phyloP scores from a whole-genome alignment of 208 protist genomes.

The Trichomonas gallinae region DNA sequence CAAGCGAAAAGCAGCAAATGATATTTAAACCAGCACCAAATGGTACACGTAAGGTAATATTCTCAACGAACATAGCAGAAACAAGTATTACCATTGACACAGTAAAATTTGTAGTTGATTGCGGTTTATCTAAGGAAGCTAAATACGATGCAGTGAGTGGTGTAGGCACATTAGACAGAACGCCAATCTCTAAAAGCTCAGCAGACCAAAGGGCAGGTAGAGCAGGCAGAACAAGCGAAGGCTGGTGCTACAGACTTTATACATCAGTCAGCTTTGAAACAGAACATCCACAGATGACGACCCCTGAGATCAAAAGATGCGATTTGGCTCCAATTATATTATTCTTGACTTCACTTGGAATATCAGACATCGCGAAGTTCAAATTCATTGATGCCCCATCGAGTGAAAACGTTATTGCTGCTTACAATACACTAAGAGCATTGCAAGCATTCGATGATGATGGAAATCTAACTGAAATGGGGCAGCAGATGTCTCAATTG shows the following conservation, averaged over 20 bases:
- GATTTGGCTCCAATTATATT: conserved; percentile 49
- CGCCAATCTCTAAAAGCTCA: conserved; percentile 58
- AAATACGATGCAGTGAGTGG: conserved; percentile 59
- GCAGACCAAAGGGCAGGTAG: conserved; percentile 66
- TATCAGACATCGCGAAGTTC: conserved; percentile 59
- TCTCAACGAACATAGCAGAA: conserved; percentile 86
- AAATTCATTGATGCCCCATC: conserved; percentile 59
- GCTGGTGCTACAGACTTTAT: conserved; percentile 52
- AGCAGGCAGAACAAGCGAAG: conserved; percentile 51
- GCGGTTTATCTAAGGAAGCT: conserved; percentile 67
- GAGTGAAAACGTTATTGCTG: conserved; percentile 37
- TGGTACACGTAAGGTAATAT: conserved; percentile 65
- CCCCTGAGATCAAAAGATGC: conserved; percentile 62
- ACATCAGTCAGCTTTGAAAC: conserved; percentile 44
- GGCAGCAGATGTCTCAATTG: conserved; percentile 53
- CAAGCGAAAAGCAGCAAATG: conserved; percentile 24
- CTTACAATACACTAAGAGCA: conserved; percentile 55
- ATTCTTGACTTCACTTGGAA: conserved; percentile 58
- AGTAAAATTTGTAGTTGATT: conserved; percentile 78
- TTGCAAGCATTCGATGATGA: conserved; percentile 52
- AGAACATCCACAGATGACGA: conserved; percentile 22
- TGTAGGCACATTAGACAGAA: conserved; percentile 55
- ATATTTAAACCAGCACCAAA: conserved; percentile 64
- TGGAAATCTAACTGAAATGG: conserved; percentile 47
- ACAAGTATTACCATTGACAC: conserved; percentile 83